phyloP scores from a whole-genome alignment of 2,329 filamentous ascomycete species.

The Fusarium gaditjirri region DNA sequence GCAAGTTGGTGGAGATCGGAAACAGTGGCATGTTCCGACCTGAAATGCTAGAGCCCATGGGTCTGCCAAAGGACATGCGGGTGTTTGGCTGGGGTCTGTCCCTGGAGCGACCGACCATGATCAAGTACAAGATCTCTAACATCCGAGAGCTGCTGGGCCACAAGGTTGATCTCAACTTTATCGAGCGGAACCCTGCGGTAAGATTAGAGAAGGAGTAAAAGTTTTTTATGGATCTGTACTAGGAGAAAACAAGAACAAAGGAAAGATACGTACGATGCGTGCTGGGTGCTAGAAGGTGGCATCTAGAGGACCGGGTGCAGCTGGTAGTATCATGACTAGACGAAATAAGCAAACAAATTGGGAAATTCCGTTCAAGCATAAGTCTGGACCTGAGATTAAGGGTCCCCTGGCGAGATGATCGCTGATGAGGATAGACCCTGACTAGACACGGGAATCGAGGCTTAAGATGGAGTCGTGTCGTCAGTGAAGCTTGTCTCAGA shows the following conservation, averaged over 20 bases:
- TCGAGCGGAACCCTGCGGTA: conserved; percentile 90
- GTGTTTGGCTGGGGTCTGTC: conserved; percentile 95
- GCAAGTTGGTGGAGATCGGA: conserved; percentile 95
- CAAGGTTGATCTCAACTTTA: conserved; percentile 94
- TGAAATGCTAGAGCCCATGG: conserved; percentile 97
- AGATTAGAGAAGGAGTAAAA: conserved; percentile 83
- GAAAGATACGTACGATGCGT: conserved; percentile 13
- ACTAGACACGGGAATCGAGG: conserved; percentile 36
- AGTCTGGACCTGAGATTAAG: conserved; percentile 9
- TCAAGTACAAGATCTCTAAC: conserved; percentile 90
- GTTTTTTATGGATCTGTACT: not conserved
- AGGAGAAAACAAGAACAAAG: conserved; percentile 1
- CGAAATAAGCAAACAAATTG: conserved; percentile 33
- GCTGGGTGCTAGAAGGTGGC: conserved; percentile 4
- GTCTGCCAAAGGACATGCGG: conserved; percentile 87
- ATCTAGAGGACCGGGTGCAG: conserved; percentile 27
- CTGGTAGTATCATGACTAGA: conserved; percentile 36
- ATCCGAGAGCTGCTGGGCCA: conserved; percentile 93
- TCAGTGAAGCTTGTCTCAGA: conserved; percentile 27
- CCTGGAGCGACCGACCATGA: conserved; percentile 96
- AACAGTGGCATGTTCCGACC: conserved; percentile 99
- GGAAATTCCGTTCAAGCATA: conserved; percentile 13
- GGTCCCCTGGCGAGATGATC: conserved; percentile 7
- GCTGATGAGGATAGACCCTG: conserved; percentile 32
- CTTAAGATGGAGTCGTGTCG: conserved; percentile 30